Evolutionary conservation across 2,329 filamentous ascomycete genomes (phyloP).

Genomic region (Arthrocladium fulminans): DNA sequence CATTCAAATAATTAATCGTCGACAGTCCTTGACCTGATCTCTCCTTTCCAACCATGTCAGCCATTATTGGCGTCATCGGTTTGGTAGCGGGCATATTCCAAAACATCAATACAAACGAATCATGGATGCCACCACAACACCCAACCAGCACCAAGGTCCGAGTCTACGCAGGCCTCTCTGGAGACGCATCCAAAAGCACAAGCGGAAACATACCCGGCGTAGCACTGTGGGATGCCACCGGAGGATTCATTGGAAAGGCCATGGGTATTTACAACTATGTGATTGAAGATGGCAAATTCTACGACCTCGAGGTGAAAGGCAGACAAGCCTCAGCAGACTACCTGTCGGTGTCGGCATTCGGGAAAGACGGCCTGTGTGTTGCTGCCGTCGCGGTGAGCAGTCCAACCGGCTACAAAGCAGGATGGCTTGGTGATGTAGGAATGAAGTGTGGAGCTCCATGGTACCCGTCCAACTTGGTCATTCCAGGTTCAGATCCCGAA

Average conservation of each 20-base stretch:
- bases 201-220: slow-evolving; percentile 6
- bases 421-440: background rate
- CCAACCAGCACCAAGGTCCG: background rate
- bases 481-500: background rate
- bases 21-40: too few relatives aligned
- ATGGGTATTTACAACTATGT: slow-evolving; percentile 4
- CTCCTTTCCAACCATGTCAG: background rate
- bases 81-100: background rate
- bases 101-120: background rate
- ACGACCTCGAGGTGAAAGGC: slow-evolving; percentile 5
- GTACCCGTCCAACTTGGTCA: background rate
- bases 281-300: background rate
- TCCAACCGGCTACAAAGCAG: slow-evolving; percentile 1
- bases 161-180: background rate
- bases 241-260: slow-evolving; percentile 2
- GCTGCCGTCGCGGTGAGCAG: slow-evolving; percentile 2
- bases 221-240: background rate
- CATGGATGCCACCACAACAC: background rate
- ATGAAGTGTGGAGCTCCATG: slow-evolving; percentile 3
- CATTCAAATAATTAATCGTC: too few relatives aligned
- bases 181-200: background rate
- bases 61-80: background rate
- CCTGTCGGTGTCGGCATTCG: background rate
- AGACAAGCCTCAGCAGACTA: background rate
- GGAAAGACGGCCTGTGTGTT: slow-evolving; percentile 1